A percentile compares a stretch with the other conserved stretches of the same genome.
Evolutionary conservation across 345 rosid genomes (phyloP).

Genomic region (Arabidopsis arenosa): DNA sequence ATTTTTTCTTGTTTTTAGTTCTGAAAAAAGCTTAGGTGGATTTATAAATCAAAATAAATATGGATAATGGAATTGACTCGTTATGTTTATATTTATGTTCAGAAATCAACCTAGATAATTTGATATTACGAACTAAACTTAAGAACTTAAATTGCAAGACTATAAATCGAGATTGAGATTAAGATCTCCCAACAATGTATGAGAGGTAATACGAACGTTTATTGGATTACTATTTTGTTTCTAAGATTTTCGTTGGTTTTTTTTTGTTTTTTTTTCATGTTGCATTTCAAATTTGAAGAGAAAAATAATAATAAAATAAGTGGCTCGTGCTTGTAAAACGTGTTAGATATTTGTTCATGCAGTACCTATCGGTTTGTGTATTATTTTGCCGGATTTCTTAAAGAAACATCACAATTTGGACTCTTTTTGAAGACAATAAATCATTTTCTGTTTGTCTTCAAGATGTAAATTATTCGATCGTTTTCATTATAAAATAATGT

Average conservation of each 20-base stretch:
- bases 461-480: background rate
- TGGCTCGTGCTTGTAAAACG: constrained; percentile 29
- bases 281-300: constrained; percentile 11
- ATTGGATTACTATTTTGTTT: constrained; percentile 6
- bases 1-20: background rate
- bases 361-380: background rate
- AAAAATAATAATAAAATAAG: background rate
- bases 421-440: background rate
- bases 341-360: constrained; percentile 30
- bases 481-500: constrained; percentile 13
- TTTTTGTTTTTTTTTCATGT: background rate
- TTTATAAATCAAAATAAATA: background rate
- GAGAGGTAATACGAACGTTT: background rate
- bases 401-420: background rate
- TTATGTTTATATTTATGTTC: background rate
- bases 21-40: background rate
- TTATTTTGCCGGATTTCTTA: background rate
- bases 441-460: background rate
- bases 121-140: background rate
- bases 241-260: background rate
- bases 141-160: background rate
- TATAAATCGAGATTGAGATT: background rate
- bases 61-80: background rate
- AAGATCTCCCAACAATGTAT: background rate
- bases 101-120: background rate